Conservation (phyloP, 2,329 filamentous ascomycete genomes). For the Sporothrix brasiliensis region DNA sequence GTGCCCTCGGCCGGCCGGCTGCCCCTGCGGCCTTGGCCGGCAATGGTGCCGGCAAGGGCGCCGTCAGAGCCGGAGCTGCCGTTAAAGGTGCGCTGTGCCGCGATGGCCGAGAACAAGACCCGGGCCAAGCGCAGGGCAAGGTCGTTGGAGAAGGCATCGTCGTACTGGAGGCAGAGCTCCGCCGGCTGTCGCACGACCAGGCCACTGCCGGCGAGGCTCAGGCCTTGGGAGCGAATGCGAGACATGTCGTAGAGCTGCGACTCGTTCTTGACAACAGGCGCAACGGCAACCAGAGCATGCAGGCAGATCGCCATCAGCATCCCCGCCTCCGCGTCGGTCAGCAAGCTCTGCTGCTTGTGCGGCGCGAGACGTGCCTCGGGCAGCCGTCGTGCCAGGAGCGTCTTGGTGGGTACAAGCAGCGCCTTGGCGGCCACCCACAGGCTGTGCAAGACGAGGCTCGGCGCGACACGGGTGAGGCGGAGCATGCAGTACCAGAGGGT, state of each 20-base stretch:
- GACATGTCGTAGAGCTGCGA: slow-evolving; percentile 62
- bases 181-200: slow-evolving; percentile 52
- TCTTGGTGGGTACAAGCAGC: slow-evolving; percentile 59
- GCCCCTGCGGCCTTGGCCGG: not conserved
- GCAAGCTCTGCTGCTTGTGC: slow-evolving; percentile 41
- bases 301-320: slow-evolving; percentile 62
- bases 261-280: slow-evolving; percentile 54
- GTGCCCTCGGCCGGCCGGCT: not conserved
- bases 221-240: slow-evolving; percentile 58
- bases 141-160: slow-evolving; percentile 65
- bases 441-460: slow-evolving; percentile 64
- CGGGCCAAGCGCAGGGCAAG: slow-evolving; percentile 61
- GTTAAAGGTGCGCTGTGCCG: slow-evolving; percentile 55
- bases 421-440: slow-evolving; percentile 64
- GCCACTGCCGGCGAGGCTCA: slow-evolving; percentile 53
- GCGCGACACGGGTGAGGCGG: slow-evolving; percentile 59
- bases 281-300: slow-evolving; percentile 63
- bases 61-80: slow-evolving; percentile 43
- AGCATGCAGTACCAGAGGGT: slow-evolving; percentile 66
- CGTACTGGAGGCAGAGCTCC: slow-evolving; percentile 60
- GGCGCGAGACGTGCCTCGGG: slow-evolving; percentile 46
- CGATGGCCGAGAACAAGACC: slow-evolving; percentile 61
- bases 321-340: slow-evolving; percentile 56
- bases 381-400: slow-evolving; percentile 48
- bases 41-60: not conserved